These are phyloP conservation scores for Leccinum subatratum DNA, from an alignment of 1,284 basidiomycete genomes.

Conservation along the genomic window DNA sequence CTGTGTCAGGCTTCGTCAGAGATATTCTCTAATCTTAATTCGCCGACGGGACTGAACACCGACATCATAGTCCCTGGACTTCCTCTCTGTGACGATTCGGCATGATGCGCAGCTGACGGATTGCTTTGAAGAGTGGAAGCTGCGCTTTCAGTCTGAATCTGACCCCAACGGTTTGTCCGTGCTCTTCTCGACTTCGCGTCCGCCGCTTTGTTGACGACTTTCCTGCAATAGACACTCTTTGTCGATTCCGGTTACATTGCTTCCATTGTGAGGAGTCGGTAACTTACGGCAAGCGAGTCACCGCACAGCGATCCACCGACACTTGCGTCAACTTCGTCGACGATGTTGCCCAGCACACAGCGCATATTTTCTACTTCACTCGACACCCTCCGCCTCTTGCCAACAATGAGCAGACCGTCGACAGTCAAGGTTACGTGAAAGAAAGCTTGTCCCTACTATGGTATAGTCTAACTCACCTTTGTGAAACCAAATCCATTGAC, in stretches of 20 bases:
- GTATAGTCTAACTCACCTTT: no score
- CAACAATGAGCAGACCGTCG: no score
- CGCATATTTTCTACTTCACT: not conserved
- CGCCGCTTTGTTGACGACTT: conserved; percentile 1
- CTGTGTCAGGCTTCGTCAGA: no score
- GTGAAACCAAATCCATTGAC: not conserved
- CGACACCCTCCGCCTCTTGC: not conserved
- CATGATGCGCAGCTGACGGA: conserved; percentile 55
- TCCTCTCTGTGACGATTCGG: conserved; percentile 54
- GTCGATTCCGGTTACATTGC: conserved; percentile 59
- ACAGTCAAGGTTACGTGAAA: no score
- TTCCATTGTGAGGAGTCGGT: conserved; percentile 61
- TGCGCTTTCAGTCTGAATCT: conserved; percentile 52
- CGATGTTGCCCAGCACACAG: no score
- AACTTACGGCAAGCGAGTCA: no score
- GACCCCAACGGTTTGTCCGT: conserved; percentile 43
- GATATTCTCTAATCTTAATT: no score
- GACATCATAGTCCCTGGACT: conserved; percentile 52
- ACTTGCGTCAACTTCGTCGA: no score
- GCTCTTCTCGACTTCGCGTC: not conserved
- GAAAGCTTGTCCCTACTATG: no score
- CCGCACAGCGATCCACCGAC: no score
- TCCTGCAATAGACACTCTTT: conserved; percentile 47
- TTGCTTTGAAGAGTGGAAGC: conserved; percentile 63
- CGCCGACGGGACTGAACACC: no score